A percentile compares a stretch with the other conserved stretches of the same genome.
These are phyloP conservation scores for Panaeolus cyanescens DNA, from an alignment of 768 basidiomycete genomes.

Conservation along the genomic window DNA sequence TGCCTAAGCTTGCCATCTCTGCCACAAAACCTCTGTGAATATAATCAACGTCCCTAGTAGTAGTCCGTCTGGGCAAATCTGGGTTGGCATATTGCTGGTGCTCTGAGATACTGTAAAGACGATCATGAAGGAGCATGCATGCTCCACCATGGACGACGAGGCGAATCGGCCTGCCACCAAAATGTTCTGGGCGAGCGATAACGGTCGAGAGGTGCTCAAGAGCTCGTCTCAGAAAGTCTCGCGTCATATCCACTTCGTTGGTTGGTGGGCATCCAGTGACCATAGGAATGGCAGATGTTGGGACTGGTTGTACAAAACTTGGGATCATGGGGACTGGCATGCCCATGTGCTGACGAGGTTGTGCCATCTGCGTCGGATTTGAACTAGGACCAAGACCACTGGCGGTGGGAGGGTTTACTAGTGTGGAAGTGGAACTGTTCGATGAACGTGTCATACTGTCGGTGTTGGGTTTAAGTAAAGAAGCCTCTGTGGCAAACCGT, in stretches of 20 bases:
- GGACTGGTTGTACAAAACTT: not conserved
- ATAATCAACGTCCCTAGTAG: slow-evolving; percentile 71
- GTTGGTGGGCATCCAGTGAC: slow-evolving; percentile 20
- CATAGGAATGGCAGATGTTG: not conserved
- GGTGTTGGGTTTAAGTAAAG: not conserved
- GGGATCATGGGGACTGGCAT: not conserved
- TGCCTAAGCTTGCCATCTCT: slow-evolving; percentile 50
- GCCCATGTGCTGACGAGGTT: not conserved
- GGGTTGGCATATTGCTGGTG: slow-evolving; percentile 28
- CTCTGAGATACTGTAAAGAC: slow-evolving; percentile 32
- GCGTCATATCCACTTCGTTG: slow-evolving; percentile 41
- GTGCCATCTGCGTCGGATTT: not conserved
- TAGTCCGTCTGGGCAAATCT: slow-evolving; percentile 41
- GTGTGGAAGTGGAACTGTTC: not conserved
- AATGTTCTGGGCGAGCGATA: slow-evolving; percentile 35
- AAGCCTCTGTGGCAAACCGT: not conserved
- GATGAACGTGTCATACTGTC: not conserved
- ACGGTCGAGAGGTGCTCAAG: slow-evolving; percentile 54
- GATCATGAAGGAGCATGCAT: slow-evolving; percentile 68
- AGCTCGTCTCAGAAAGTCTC: slow-evolving; percentile 43
- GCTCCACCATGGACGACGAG: slow-evolving; percentile 75
- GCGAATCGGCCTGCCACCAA: slow-evolving; percentile 49
- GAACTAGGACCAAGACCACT: not conserved
- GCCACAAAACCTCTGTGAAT: slow-evolving; percentile 60
- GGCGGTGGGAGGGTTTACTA: not conserved